phyloP scores from a whole-genome alignment of 352 stramenopile genomes.

The Globisporangium splendens region DNA sequence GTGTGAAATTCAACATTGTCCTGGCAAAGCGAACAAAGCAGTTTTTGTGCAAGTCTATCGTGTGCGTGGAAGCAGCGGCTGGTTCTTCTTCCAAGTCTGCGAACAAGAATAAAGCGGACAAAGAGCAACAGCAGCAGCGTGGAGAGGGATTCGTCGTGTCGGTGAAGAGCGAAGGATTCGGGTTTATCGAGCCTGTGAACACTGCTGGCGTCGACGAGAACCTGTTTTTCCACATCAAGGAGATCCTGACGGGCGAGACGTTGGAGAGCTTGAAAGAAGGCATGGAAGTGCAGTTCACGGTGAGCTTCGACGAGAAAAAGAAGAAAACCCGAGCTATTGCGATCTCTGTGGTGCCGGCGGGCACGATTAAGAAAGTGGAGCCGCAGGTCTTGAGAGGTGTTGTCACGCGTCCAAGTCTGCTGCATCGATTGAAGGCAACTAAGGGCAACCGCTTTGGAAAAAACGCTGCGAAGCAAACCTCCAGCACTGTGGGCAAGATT shows the following conservation, averaged over 20 bases:
- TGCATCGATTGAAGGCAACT: conserved; percentile 38
- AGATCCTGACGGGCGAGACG: conserved; percentile 49
- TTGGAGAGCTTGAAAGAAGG: conserved; percentile 60
- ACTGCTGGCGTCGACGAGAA: conserved; percentile 43
- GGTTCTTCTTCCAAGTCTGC: conserved; percentile 2
- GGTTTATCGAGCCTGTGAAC: conserved; percentile 65
- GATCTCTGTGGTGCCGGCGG: conserved; percentile 47
- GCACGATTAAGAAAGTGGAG: conserved; percentile 55
- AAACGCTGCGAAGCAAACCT: conserved; percentile 27
- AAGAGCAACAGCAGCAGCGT: conserved; percentile 9
- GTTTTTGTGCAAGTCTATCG: conserved; percentile 48
- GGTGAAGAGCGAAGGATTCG: conserved; percentile 69
- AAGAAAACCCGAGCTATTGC: conserved; percentile 55
- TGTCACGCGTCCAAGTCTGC: conserved; percentile 58
- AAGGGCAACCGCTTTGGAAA: conserved; percentile 31
- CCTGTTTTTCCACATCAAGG: conserved; percentile 81
- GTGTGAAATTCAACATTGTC: conserved; percentile 58
- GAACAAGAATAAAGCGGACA: conserved; percentile 22
- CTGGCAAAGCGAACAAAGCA: conserved; percentile 66
- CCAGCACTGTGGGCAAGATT: conserved; percentile 58
- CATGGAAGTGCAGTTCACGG: conserved; percentile 62
- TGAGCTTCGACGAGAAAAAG: conserved; percentile 68
- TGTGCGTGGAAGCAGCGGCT: conserved; percentile 31
- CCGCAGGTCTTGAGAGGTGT: conserved; percentile 36
- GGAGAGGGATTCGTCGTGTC: conserved; percentile 61